Conservation (phyloP, 148 eudicot genomes). For the Chenopodium suecicum region DNA sequence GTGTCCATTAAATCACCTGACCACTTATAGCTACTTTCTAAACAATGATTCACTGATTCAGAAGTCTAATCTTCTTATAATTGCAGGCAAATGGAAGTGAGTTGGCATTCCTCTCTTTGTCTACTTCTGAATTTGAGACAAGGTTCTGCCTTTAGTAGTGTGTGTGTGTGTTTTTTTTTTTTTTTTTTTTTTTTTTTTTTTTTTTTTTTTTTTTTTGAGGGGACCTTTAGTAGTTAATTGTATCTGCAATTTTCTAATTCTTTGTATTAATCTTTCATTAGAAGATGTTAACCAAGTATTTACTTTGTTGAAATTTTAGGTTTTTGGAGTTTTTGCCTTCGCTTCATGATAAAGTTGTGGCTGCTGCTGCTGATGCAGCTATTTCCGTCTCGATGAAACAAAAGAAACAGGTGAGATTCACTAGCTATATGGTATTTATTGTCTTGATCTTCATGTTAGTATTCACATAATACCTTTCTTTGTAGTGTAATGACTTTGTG, state of each 20-base stretch:
- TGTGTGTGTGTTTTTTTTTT: neutral
- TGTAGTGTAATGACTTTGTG: constrained; percentile 15
- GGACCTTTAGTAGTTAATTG: neutral
- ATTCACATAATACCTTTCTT: neutral
- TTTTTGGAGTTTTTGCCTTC: constrained; percentile 55
- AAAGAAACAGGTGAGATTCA: constrained; percentile 57
- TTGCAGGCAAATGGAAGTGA: constrained; percentile 64
- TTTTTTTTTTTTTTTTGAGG: too few relatives aligned
- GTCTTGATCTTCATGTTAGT: neutral
- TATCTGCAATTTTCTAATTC: neutral
- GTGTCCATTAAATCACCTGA: neutral
- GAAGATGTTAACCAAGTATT: neutral
- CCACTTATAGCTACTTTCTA: neutral
- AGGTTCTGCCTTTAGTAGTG: constrained; percentile 36
- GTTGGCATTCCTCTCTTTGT: constrained; percentile 60
- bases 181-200: too few relatives aligned
- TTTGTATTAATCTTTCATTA: neutral
- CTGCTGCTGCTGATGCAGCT: constrained; percentile 77
- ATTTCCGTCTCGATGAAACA: constrained; percentile 39
- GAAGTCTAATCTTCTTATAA: neutral
- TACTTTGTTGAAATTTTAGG: constrained; percentile 34
- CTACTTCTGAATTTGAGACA: constrained; percentile 43
- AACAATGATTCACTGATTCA: neutral
- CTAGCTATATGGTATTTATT: neutral
- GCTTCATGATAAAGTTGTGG: constrained; percentile 85